Base-by-base conservation (phyloP, 306 rosid species). In the Crotalaria pallida region DNA sequence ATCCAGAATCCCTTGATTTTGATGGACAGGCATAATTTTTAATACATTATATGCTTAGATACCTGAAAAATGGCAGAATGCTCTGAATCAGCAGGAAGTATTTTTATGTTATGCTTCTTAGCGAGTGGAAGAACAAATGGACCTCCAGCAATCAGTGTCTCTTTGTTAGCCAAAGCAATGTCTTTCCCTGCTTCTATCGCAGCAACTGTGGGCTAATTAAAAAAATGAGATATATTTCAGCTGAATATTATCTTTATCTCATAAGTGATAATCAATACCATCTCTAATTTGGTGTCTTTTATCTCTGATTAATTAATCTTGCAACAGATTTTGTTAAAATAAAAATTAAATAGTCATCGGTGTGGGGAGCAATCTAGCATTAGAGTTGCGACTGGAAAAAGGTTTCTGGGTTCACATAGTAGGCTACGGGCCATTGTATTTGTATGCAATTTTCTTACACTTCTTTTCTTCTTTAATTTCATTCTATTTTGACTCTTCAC, bases 61-160 rank as follows among this genome's bases (percentile, higher is more conserved):
- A 94, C 99, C 99, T 94, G 99, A 83, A 94, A 94, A 76, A 94
- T 91, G 43, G 99, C 99, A 68, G 99, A 94, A 77, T 94, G 99
- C 61, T 94, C 99, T 33, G 99, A 94, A 87, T 94, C 99, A 41
- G 99, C 99, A 13, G 99, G 99, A 80, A 94, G 97, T 70, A 94
- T 94, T 75, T 94, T 94, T 34, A 94, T 86, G 16, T 89, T 89
- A 74, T 94, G 97, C 85, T 94, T 89, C 61, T 67, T 85, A n/a
- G 99, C 99, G 65, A 94, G 97, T 78, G 99, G 99, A 75, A 94
- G 97, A 73, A 94, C 96, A 80, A 94, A 94, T 63, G 99, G 97
- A 72, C 99, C 99, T 71, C 99, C 99, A 59, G 99, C 99, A 78
- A 94, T 94, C 58, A 94, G 76, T 56, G 99, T 94, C 84, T 94